phyloP scores from a whole-genome alignment of 2,329 filamentous ascomycete genomes.

The Trichoderma sp. region DNA sequence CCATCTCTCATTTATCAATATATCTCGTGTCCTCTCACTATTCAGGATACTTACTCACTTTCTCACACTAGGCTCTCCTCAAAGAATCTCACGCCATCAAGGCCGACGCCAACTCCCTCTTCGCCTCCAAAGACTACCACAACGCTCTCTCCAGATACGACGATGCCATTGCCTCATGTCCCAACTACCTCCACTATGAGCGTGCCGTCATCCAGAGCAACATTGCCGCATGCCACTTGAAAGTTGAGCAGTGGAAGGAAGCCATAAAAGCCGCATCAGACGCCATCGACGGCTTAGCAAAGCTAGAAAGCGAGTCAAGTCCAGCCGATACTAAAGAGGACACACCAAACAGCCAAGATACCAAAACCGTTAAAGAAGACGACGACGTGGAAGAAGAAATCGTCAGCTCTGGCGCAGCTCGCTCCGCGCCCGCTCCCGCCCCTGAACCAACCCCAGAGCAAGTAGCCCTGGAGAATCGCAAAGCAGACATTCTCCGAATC shows the following conservation, averaged over 20 bases:
- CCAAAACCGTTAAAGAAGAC: slow-evolving; percentile 40
- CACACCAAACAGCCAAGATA: slow-evolving; percentile 38
- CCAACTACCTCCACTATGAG: slow-evolving; percentile 83
- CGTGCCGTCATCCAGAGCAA: slow-evolving; percentile 85
- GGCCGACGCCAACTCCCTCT: slow-evolving; percentile 74
- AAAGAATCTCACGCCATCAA: slow-evolving; percentile 72
- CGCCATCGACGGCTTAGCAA: slow-evolving; percentile 70
- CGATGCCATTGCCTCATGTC: slow-evolving; percentile 73
- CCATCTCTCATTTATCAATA: too few relatives aligned
- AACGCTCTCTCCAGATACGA: slow-evolving; percentile 82
- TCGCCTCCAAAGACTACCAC: slow-evolving; percentile 67
- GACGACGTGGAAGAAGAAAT: slow-evolving; percentile 56
- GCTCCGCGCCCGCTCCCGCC: slow-evolving; percentile 42
- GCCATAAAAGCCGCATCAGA: slow-evolving; percentile 71
- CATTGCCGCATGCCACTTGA: slow-evolving; percentile 83
- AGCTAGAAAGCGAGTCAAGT: slow-evolving; percentile 44
- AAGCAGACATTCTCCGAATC: slow-evolving; percentile 70
- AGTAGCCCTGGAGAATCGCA: slow-evolving; percentile 26
- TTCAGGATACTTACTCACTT: not conserved
- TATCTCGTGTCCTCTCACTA: not conserved
- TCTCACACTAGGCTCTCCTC: slow-evolving; percentile 56
- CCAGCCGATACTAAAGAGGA: slow-evolving; percentile 2
- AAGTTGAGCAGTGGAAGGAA: slow-evolving; percentile 80
- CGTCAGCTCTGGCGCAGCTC: slow-evolving; percentile 56
- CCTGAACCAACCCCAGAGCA: slow-evolving; percentile 16